phyloP scores from a whole-genome alignment of 2,329 filamentous ascomycete genomes.

The Cladosporium sp. region DNA sequence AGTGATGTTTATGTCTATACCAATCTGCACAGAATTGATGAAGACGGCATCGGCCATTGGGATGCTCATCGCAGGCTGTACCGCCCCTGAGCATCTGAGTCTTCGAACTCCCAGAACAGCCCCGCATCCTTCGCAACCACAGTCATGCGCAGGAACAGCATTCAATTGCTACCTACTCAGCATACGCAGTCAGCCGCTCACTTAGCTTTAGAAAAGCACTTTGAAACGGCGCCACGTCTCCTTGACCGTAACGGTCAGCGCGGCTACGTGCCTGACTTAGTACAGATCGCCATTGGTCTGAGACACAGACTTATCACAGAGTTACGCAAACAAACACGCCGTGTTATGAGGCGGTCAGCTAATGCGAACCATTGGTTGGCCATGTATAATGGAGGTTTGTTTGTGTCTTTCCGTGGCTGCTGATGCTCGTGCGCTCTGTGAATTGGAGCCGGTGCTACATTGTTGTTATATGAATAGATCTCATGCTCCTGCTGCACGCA shows the following conservation, averaged over 20 bases:
- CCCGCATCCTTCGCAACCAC: no score
- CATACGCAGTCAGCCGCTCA: neutral
- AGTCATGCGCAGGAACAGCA: no score
- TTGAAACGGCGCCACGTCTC: neutral
- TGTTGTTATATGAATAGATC: neutral
- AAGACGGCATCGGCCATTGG: no score
- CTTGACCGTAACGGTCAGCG: neutral
- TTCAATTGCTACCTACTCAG: no score
- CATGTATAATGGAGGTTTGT: neutral
- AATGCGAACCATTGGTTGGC: neutral
- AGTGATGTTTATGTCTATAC: no score
- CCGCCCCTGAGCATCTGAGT: no score
- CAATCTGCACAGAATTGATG: no score
- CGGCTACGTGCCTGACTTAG: neutral
- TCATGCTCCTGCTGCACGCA: neutral
- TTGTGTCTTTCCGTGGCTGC: neutral
- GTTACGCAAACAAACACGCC: neutral
- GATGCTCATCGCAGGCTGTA: no score
- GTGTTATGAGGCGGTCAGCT: neutral
- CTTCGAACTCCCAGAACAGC: no score
- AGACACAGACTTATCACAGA: neutral
- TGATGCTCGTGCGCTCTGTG: neutral
- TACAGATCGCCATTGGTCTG: neutral
- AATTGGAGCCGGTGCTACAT: no score
- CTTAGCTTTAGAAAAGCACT: no score